Conservation (phyloP, 768 basidiomycete species). For the Cyclocybe aegerita region DNA sequence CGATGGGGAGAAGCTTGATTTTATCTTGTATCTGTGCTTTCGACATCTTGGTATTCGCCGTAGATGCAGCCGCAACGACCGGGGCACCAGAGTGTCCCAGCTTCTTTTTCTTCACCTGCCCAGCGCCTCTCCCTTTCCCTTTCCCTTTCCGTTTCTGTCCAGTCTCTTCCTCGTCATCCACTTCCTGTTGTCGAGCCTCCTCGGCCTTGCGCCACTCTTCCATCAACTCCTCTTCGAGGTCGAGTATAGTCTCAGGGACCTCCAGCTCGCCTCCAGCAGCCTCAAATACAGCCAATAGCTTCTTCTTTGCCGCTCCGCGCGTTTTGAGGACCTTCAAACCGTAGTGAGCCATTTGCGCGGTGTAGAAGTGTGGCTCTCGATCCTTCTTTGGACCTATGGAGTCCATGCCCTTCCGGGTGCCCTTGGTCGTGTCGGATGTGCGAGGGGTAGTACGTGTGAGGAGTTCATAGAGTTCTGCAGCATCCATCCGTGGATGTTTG, state of each 20-base stretch:
- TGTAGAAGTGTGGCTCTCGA: conserved; percentile 21
- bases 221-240: conserved; percentile 18
- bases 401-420: conserved; percentile 23
- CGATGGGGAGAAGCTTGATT: no score
- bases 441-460: conserved; percentile 24
- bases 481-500: conserved; percentile 16
- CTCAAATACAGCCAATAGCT: conserved; percentile 20
- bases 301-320: conserved; percentile 22
- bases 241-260: conserved; percentile 19
- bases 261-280: conserved; percentile 9
- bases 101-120: no score
- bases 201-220: no score
- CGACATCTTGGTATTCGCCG: no score
- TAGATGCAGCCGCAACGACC: no score
- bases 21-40: no score
- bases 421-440: conserved; percentile 22
- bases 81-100: no score
- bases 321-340: conserved; percentile 25
- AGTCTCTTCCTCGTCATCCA: no score
- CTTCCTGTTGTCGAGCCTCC: no score
- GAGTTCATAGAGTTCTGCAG: conserved; percentile 17
- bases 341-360: conserved; percentile 26
- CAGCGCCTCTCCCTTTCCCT: no score
- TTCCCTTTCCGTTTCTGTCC: no score
- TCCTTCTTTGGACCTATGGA: conserved; percentile 20